These are phyloP conservation scores for Mycosarcoma maydis DNA, from an alignment of 1,284 basidiomycete species.

Conservation along the genomic window DNA sequence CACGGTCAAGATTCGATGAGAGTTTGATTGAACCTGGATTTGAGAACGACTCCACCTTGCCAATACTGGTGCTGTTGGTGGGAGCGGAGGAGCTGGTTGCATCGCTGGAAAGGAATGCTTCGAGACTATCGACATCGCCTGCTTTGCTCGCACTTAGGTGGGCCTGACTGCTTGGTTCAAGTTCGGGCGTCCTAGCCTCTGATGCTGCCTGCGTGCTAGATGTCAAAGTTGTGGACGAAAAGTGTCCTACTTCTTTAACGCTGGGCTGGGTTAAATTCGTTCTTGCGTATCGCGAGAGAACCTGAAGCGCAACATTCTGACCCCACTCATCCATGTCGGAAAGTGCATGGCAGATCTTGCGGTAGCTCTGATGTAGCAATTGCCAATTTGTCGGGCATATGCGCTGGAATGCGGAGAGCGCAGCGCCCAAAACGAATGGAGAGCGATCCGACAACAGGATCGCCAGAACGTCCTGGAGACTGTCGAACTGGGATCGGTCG, in stretches of 20 bases:
- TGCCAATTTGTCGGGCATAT: constrained; percentile 69
- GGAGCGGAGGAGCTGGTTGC: background rate
- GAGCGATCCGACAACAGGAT: constrained; percentile 83
- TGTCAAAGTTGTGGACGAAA: background rate
- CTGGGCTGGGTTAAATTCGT: constrained; percentile 61
- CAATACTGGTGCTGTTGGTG: background rate
- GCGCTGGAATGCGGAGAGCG: constrained; percentile 78
- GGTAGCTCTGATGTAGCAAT: constrained; percentile 86
- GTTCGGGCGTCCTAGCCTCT: constrained; percentile 2
- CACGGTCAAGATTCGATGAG: constrained; percentile 44
- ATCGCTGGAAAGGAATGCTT: constrained; percentile 36
- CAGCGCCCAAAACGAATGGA: constrained; percentile 86
- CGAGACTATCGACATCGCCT: constrained; percentile 28
- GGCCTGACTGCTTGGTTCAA: background rate
- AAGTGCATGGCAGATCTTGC: constrained; percentile 82
- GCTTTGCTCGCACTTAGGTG: background rate
- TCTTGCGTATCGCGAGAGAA: constrained; percentile 84
- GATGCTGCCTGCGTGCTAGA: background rate
- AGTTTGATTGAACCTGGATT: background rate
- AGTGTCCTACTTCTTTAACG: background rate
- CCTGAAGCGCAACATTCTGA: constrained; percentile 81
- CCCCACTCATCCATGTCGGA: constrained; percentile 97
- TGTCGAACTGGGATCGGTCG: constrained; percentile 74
- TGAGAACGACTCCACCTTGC: background rate
- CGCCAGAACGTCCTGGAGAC: constrained; percentile 78